Conservation (phyloP, 345 rosid species). For the Salix koriyanagi region DNA sequence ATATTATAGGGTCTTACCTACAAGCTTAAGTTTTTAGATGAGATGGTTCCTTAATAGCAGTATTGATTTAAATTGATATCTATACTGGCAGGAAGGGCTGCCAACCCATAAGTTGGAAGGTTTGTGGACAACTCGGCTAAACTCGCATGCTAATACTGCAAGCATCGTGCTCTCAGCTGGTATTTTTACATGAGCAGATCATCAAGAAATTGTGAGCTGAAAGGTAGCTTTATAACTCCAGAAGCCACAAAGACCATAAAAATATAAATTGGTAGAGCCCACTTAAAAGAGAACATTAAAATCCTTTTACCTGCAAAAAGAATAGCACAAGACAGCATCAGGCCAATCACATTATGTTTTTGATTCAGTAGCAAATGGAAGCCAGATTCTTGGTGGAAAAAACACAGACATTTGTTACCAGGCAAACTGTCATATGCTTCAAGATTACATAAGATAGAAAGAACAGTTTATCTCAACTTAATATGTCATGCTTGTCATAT, state of each 20-base stretch:
- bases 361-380: not conserved
- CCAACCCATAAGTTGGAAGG: conserved; percentile 1
- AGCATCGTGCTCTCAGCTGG: not conserved
- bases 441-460: not conserved
- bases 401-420: not conserved
- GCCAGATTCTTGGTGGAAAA: not conserved
- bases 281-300: conserved; percentile 39
- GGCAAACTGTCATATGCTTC: too few species aligned
- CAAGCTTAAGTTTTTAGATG: too few species aligned
- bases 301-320: conserved; percentile 52
- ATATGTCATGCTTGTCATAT: not conserved
- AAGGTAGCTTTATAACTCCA: conserved; percentile 61
- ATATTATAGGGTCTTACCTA: too few species aligned
- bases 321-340: not conserved
- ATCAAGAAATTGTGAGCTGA: conserved; percentile 49
- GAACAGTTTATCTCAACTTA: not conserved
- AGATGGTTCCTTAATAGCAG: too few species aligned
- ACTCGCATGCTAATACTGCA: not conserved
- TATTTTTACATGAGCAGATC: conserved; percentile 53
- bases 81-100: not conserved
- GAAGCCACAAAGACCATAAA: conserved; percentile 52
- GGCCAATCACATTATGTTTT: not conserved
- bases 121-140: not conserved
- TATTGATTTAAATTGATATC: not conserved
- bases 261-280: conserved; percentile 66